Evolutionary conservation across 371 early-diverging fungal genomes (phyloP).

Genomic region (Saksenaea vasiformis): DNA sequence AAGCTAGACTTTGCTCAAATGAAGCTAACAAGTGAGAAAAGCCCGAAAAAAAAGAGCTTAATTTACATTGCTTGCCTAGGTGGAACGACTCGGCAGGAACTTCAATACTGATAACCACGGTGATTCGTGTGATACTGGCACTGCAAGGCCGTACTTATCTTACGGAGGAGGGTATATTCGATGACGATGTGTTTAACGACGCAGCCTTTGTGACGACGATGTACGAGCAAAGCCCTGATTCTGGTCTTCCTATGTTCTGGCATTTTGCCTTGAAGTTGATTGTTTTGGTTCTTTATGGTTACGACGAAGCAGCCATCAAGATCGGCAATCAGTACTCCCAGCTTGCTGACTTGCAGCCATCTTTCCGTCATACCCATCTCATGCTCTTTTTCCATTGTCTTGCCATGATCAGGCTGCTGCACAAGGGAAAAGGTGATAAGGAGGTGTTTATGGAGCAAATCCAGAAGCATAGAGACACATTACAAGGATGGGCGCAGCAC

Average conservation of each 20-base stretch:
- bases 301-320: slow-evolving; percentile 29
- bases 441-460: slow-evolving; percentile 17
- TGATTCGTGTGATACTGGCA: slow-evolving; percentile 40
- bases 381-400: slow-evolving; percentile 46
- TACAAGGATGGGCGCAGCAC: slow-evolving; percentile 40
- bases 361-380: slow-evolving; percentile 38
- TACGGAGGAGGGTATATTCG: slow-evolving; percentile 33
- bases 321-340: slow-evolving; percentile 31
- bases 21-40: slow-evolving; percentile 18
- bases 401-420: slow-evolving; percentile 31
- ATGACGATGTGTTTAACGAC: slow-evolving; percentile 40
- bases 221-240: slow-evolving; percentile 17
- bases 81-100: slow-evolving; percentile 30
- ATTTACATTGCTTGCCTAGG: neutral
- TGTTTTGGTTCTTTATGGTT: slow-evolving; percentile 29
- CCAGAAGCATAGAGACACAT: slow-evolving; percentile 13
- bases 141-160: slow-evolving; percentile 44
- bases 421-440: slow-evolving; percentile 4
- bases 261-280: slow-evolving; percentile 39
- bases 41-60: neutral
- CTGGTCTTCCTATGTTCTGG: slow-evolving; percentile 27
- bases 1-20: slow-evolving; percentile 39
- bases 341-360: slow-evolving; percentile 32
- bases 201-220: slow-evolving; percentile 23
- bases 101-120: slow-evolving; percentile 25